Conservation (phyloP, 345 rosid genomes). For the Psidium friedrichsthalianum region DNA sequence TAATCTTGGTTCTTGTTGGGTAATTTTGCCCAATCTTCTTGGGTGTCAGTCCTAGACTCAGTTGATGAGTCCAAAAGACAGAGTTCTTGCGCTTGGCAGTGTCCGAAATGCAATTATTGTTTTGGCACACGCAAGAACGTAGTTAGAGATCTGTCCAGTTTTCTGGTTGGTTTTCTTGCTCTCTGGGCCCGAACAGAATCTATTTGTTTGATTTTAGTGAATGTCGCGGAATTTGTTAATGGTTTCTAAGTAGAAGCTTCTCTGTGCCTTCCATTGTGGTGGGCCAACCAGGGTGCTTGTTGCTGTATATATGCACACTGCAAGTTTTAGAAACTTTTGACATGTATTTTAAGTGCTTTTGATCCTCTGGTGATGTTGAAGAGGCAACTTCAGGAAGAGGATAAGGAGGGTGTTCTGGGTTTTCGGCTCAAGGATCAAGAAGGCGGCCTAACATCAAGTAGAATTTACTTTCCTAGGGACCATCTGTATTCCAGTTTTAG, state of each 20-base stretch:
- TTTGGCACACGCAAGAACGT: neutral
- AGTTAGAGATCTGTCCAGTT: neutral
- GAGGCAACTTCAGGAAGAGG: neutral
- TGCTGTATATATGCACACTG: neutral
- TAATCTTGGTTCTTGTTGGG: neutral
- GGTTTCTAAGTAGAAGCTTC: neutral
- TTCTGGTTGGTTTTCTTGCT: neutral
- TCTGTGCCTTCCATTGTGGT: neutral
- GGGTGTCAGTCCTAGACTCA: neutral
- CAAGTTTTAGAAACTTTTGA: neutral
- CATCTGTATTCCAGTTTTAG: neutral
- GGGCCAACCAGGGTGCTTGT: neutral
- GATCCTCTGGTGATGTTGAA: neutral
- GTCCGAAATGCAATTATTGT: neutral
- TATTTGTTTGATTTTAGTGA: neutral
- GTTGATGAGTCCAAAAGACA: neutral
- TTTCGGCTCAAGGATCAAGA: slow-evolving; percentile 1
- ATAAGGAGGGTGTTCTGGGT: neutral
- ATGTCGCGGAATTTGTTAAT: neutral
- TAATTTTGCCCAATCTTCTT: neutral
- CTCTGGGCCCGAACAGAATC: neutral
- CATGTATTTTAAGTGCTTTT: neutral
- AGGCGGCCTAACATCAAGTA: slow-evolving; percentile 3
- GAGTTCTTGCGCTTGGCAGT: neutral
- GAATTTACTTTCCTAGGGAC: neutral